Percentiles rank a stretch among this genome's conserved stretches.
phyloP scores from a whole-genome alignment of 441 rosid species.

The Sinapis alba region DNA sequence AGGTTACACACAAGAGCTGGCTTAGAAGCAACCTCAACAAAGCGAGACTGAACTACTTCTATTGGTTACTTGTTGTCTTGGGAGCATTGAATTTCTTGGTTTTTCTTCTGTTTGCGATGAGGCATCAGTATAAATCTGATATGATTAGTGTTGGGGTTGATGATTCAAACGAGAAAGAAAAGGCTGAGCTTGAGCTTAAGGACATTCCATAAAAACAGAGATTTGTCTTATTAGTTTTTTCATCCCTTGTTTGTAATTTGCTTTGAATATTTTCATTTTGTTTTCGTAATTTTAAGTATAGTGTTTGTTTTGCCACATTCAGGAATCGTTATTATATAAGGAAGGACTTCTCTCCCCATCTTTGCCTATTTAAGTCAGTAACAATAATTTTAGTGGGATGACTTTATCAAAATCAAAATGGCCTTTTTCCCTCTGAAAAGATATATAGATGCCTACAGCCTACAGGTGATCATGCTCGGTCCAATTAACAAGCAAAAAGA shows the following conservation, averaged over 20 bases:
- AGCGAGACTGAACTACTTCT: constrained; percentile 64
- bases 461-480: no score
- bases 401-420: no score
- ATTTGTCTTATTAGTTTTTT: constrained; percentile 1
- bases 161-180: constrained; percentile 28
- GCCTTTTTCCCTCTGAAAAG: no score
- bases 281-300: not conserved
- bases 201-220: constrained; percentile 30
- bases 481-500: no score
- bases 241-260: constrained; percentile 11
- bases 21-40: constrained; percentile 67
- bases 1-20: constrained; percentile 61
- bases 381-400: no score
- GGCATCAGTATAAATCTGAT: constrained; percentile 68
- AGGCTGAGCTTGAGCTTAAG: constrained; percentile 39
- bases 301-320: not conserved
- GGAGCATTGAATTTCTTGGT: constrained; percentile 62
- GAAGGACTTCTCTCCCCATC: no score
- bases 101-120: constrained; percentile 57
- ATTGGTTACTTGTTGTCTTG: constrained; percentile 73
- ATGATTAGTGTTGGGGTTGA: constrained; percentile 20
- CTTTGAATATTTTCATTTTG: not conserved
- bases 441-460: no score
- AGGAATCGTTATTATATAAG: no score
- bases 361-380: no score